These are phyloP conservation scores for Sporothrix phasma DNA, from an alignment of 2,329 filamentous ascomycete genomes.

Conservation along the genomic window DNA sequence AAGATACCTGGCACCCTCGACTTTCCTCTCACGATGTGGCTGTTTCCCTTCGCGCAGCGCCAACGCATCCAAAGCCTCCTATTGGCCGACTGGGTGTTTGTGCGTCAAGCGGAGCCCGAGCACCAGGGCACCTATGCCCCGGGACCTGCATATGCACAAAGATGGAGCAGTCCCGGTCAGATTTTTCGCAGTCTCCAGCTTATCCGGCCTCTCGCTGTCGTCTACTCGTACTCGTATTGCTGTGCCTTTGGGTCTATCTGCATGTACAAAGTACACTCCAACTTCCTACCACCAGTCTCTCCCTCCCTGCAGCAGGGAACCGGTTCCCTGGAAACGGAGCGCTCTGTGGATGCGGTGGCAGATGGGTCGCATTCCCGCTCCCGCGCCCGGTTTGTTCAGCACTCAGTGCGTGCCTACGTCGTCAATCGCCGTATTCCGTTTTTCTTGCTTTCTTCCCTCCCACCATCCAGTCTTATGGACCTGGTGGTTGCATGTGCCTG, in stretches of 20 bases:
- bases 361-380: not conserved
- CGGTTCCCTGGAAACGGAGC: not conserved
- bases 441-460: not conserved
- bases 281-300: not conserved
- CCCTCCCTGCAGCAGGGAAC: not conserved
- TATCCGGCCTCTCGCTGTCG: not conserved
- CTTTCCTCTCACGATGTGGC: no score
- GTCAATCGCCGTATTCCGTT: not conserved
- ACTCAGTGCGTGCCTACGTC: no score
- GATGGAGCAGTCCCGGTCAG: slow-evolving; percentile 1
- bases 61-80: not conserved
- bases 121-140: not conserved
- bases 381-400: not conserved
- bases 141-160: slow-evolving; percentile 6
- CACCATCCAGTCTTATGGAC: not conserved
- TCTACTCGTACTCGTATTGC: not conserved
- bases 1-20: not conserved
- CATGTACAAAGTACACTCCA: not conserved
- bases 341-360: not conserved
- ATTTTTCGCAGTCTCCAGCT: not conserved
- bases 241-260: not conserved
- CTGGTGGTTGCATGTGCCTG: not conserved
- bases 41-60: slow-evolving; percentile 12
- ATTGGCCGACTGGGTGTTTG: not conserved
- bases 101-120: not conserved